Conservation (phyloP, 768 basidiomycete genomes). For the Suillus luteus region DNA sequence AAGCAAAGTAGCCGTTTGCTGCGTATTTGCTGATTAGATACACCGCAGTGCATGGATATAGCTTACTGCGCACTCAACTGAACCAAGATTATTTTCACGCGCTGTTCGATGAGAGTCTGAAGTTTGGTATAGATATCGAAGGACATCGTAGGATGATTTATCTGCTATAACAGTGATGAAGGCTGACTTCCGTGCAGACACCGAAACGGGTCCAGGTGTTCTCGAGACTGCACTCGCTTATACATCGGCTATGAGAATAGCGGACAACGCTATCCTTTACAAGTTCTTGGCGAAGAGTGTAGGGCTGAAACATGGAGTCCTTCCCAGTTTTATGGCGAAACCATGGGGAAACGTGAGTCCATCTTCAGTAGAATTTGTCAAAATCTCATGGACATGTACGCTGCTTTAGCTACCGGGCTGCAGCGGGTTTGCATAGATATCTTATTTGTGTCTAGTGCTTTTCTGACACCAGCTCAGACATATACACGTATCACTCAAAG, state of each 20-base stretch:
- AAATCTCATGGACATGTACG: constrained; percentile 8
- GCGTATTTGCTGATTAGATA: not conserved
- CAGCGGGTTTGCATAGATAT: constrained; percentile 64
- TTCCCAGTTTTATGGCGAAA: constrained; percentile 98
- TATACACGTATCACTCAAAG: constrained; percentile 86
- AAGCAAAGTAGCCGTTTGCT: constrained; percentile 32
- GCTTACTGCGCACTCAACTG: constrained; percentile 85
- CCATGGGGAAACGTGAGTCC: constrained; percentile 84
- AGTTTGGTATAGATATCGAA: constrained; percentile 82
- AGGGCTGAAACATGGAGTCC: constrained; percentile 84
- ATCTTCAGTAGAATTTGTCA: constrained; percentile 8
- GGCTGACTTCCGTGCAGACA: constrained; percentile 51
- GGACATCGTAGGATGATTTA: constrained; percentile 68
- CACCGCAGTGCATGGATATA: constrained; percentile 91
- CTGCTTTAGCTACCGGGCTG: constrained; percentile 82
- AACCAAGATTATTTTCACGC: constrained; percentile 90
- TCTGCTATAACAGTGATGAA: not conserved
- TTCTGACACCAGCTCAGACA: constrained; percentile 51
- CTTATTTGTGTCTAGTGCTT: not conserved
- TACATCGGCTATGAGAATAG: constrained; percentile 76
- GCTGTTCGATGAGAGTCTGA: constrained; percentile 72
- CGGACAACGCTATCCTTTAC: constrained; percentile 90
- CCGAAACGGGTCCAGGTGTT: constrained; percentile 91
- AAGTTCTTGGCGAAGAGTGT: constrained; percentile 91
- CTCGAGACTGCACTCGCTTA: constrained; percentile 88